Evolutionary conservation across 805 yeast species (phyloP).

Genomic region (Kodamaea sagamina): DNA sequence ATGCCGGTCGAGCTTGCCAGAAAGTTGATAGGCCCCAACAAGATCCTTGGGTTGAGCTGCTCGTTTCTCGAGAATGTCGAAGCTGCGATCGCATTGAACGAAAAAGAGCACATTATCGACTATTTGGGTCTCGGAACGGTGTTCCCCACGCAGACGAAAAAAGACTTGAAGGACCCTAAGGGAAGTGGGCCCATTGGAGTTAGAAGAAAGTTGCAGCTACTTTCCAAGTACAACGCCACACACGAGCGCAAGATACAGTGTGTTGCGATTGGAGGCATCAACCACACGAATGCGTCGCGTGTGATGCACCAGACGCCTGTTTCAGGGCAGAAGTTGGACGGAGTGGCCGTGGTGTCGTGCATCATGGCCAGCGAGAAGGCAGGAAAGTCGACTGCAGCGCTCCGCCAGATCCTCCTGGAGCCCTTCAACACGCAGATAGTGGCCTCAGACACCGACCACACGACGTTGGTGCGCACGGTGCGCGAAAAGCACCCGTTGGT

Average conservation of each 20-base stretch:
- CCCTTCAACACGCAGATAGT: constrained; percentile 16
- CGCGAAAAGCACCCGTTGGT: constrained; percentile 55
- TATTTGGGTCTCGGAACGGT: constrained; percentile 86
- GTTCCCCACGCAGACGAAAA: constrained; percentile 73
- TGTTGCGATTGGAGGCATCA: constrained; percentile 84
- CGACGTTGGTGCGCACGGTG: constrained; percentile 17
- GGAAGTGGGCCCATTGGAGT: constrained; percentile 67
- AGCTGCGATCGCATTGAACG: constrained; percentile 39
- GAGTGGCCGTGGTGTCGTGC: constrained; percentile 88
- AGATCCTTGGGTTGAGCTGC: constrained; percentile 79
- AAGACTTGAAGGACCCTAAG: constrained; percentile 49
- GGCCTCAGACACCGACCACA: not conserved
- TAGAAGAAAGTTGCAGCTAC: constrained; percentile 50
- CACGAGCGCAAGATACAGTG: constrained; percentile 46
- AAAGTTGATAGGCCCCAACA: constrained; percentile 65
- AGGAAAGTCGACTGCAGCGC: constrained; percentile 46
- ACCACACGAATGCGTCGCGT: constrained; percentile 58
- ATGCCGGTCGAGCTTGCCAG: constrained; percentile 66
- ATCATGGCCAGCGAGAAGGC: constrained; percentile 69
- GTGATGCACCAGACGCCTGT: constrained; percentile 53
- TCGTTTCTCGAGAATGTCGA: constrained; percentile 57
- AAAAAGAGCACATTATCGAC: constrained; percentile 54
- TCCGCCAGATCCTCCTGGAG: constrained; percentile 31
- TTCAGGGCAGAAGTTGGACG: constrained; percentile 58
- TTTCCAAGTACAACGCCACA: constrained; percentile 31